Conservation (phyloP, 2,329 filamentous ascomycete species). For the Aspergillus persii region DNA sequence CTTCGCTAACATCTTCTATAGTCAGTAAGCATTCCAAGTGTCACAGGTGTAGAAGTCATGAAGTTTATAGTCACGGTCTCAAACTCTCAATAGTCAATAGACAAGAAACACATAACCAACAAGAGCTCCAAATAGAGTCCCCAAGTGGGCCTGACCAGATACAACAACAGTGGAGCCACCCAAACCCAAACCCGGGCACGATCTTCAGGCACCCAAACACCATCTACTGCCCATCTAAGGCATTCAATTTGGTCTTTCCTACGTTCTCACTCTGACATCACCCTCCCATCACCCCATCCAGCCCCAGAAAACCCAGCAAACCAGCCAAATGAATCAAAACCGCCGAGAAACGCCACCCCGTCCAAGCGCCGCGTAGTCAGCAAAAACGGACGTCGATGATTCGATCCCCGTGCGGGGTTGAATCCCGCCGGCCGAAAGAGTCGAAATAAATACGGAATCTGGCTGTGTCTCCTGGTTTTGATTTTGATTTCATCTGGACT, state of each 20-base stretch:
- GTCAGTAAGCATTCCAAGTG: no score
- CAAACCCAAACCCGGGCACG: not conserved
- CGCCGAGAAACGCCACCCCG: not conserved
- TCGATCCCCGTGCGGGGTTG: not conserved
- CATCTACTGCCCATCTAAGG: not conserved
- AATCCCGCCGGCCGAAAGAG: not conserved
- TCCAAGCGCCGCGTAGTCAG: no score
- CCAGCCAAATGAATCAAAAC: not conserved
- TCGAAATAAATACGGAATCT: no score
- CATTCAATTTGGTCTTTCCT: not conserved
- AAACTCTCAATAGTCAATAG: no score
- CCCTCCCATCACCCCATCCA: not conserved
- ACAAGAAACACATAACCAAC: no score
- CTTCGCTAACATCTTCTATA: no score
- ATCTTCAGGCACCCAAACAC: not conserved
- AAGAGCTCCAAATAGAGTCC: no score
- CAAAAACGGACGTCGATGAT: not conserved
- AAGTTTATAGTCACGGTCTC: no score
- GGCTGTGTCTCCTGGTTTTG: no score
- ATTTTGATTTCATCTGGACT: not conserved
- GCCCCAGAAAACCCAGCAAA: not conserved
- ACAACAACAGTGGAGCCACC: not conserved
- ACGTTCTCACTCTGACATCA: not conserved
- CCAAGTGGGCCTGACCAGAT: not conserved
- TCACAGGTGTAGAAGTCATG: no score